Evolutionary conservation across 2,329 filamentous ascomycete species (phyloP).

Genomic region (Botrytis medusae): DNA sequence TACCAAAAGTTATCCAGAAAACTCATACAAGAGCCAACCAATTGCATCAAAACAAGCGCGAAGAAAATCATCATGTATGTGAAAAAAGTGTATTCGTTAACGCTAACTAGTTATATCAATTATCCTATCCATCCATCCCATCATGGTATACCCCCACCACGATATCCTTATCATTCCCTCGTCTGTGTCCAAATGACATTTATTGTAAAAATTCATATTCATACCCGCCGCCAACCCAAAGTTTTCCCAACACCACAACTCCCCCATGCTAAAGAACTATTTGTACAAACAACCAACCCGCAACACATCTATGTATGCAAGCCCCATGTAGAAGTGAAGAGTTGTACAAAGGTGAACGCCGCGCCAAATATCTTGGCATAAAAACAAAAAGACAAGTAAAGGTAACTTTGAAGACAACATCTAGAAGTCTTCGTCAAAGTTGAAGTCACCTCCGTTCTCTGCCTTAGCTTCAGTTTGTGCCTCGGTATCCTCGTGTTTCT

Average conservation of each 20-base stretch:
- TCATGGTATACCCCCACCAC: conserved; percentile 16
- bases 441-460: conserved; percentile 75
- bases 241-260: conserved; percentile 31
- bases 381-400: conserved; percentile 26
- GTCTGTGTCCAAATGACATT: conserved; percentile 22
- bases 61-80: not conserved
- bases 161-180: conserved; percentile 22
- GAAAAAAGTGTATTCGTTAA: conserved; percentile 21
- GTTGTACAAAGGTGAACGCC: conserved; percentile 27
- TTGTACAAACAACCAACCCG: conserved; percentile 24
- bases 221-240: conserved; percentile 21
- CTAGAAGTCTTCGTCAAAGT: conserved; percentile 97
- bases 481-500: conserved; percentile 55
- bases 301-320: conserved; percentile 36
- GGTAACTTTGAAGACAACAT: conserved; percentile 33
- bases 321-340: conserved; percentile 23
- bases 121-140: conserved; percentile 24
- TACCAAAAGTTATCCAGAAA: not conserved
- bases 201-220: conserved; percentile 1
- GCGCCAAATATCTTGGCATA: conserved; percentile 22
- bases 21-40: not conserved
- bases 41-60: not conserved
- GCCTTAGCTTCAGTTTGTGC: conserved; percentile 51
- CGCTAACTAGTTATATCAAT: conserved; percentile 24
- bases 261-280: conserved; percentile 23